Evolutionary conservation across 2,329 filamentous ascomycete genomes (phyloP), one percentile per base, ranked within the genome.

Genomic region (Xylariaceae sp.): DNA sequence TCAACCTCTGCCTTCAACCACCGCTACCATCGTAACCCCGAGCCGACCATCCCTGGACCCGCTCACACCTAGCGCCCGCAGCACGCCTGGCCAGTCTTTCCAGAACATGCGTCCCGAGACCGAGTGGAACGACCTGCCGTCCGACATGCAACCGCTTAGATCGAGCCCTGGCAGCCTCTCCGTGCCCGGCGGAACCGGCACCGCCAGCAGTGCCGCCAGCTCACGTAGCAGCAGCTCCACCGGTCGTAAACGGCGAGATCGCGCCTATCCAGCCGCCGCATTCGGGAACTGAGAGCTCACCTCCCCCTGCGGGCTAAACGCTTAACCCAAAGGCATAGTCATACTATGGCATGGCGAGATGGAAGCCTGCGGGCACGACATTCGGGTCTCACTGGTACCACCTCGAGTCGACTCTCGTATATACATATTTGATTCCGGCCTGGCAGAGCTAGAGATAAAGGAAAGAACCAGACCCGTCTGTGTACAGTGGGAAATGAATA

Each of bases 51-150:
- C 3, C 40, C 26, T 26, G 19, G 12, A 35, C 9, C 69, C 35
- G 65, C 69, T 29, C 64, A 68, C 41, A 50, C 70, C 31, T 59
- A 69, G 50, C 47, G 39, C 40, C 40, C 56, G 56, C 27, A 54
- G 53, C 58, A 55, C 60, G 54, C 40, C 60, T 52, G 40, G 64
- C 62, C 48, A 65, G 46, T 85, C 81, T 1, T 86, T 77, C 66
- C 83, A 85, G 67, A 84, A 80, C 55, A 69, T 73, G 61, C 74
- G 82, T 5, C 78, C 83, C 2, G 77, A 80, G 26, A 80, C 71
- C 32, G 83, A 86, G 65, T 86, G 83, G 83, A 86, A 86, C 69
- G 83, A 86, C 64, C 64, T 86, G 7, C 83, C 83, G 0, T 73
- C 75, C 7, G 83, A 86, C 50, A 84, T 85, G 80, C 62, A 65